phyloP scores from a whole-genome alignment of 306 rosid species.

The Sicyos edulis region DNA sequence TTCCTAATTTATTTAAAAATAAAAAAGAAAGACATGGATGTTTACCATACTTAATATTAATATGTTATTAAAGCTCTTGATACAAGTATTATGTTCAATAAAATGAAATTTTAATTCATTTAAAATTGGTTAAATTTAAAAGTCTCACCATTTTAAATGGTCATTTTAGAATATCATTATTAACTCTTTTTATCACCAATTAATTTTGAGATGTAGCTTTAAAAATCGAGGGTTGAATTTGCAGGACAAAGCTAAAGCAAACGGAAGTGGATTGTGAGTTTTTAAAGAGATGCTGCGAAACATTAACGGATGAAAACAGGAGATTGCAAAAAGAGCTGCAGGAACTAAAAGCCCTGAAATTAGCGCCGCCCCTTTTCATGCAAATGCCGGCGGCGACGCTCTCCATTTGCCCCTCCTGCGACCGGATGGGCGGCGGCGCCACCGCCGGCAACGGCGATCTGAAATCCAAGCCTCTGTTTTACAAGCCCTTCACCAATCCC shows the following conservation, averaged over 20 bases:
- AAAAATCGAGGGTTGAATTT: background rate
- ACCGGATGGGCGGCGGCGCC: conserved; percentile 37
- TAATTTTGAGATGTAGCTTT: too few species aligned
- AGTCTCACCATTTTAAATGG: too few species aligned
- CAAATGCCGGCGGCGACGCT: conserved; percentile 70
- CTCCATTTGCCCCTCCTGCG: conserved; percentile 59
- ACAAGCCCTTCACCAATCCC: conserved; percentile 45
- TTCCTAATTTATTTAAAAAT: too few species aligned
- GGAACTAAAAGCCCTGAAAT: conserved; percentile 52
- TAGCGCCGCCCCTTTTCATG: conserved; percentile 50
- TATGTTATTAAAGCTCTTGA: too few species aligned
- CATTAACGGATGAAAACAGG: conserved; percentile 39
- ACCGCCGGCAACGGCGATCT: conserved; percentile 8
- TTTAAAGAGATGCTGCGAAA: conserved; percentile 36
- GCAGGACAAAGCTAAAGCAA: conserved; percentile 71
- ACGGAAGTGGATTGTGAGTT: conserved; percentile 68
- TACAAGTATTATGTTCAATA: too few species aligned
- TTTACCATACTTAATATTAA: too few species aligned
- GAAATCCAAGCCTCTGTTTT: conserved; percentile 38
- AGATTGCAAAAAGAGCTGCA: conserved; percentile 53
- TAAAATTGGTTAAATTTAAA: too few species aligned
- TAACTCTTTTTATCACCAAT: too few species aligned
- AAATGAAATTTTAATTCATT: too few species aligned
- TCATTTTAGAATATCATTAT: too few species aligned
- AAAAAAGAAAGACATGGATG: too few species aligned